phyloP scores from a whole-genome alignment of 2,329 filamentous ascomycete species.

The Verticillium albo-atrum region DNA sequence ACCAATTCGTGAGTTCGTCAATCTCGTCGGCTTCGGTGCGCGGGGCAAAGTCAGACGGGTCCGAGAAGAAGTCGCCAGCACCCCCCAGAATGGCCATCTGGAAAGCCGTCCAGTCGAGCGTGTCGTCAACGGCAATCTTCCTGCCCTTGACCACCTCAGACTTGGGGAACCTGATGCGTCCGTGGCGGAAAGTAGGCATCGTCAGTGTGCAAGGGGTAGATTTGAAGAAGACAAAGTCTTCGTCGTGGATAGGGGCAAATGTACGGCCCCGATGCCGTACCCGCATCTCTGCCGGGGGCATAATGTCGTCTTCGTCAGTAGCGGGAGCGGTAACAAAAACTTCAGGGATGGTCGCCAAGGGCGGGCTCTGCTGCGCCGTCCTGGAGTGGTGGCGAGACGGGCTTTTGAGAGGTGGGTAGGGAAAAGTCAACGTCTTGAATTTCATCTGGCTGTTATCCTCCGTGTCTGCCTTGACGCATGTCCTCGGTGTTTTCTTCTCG shows the following conservation, averaged over 20 bases:
- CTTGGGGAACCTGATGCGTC: conserved; percentile 48
- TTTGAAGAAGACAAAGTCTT: conserved; percentile 42
- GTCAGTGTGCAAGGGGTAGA: conserved; percentile 46
- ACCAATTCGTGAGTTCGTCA: conserved; percentile 47
- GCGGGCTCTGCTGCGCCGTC: conserved; percentile 9
- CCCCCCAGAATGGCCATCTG: conserved; percentile 60
- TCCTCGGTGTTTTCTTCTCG: conserved; percentile 8
- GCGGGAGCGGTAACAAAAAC: conserved; percentile 17
- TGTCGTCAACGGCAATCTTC: conserved; percentile 40
- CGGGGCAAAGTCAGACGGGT: conserved; percentile 34
- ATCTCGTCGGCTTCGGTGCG: conserved; percentile 39
- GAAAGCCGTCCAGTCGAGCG: conserved; percentile 60
- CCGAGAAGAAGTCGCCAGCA: conserved; percentile 45
- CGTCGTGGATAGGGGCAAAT: conserved; percentile 26
- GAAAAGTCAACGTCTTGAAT: conserved; percentile 10
- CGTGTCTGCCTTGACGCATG: background rate
- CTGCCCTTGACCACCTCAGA: conserved; percentile 32
- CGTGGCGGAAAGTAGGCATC: conserved; percentile 47
- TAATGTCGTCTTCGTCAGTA: conserved; percentile 1
- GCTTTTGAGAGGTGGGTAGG: conserved; percentile 26
- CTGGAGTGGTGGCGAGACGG: conserved; percentile 11
- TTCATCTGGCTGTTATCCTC: background rate
- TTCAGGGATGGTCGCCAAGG: conserved; percentile 38
- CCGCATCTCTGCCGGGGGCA: background rate
- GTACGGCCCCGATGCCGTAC: background rate